Evolutionary conservation across 306 rosid genomes (phyloP).

Genomic region (Aeschynomene evenia): DNA sequence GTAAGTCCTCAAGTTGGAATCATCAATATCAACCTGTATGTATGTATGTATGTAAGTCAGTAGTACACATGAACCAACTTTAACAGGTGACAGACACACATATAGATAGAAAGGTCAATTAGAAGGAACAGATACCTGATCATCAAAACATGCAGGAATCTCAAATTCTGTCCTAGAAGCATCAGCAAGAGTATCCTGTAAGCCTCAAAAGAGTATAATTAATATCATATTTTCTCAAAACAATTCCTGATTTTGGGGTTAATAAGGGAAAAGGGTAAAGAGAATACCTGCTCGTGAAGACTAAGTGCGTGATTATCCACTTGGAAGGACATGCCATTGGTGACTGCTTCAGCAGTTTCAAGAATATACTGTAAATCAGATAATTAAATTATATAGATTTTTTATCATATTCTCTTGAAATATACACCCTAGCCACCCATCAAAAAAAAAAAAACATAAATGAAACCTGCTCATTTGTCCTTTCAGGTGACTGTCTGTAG

Average conservation of each 20-base stretch:
- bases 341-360: slow-evolving; percentile 46
- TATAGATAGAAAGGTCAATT: too few species aligned
- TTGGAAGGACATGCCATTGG: slow-evolving; percentile 40
- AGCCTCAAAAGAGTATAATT: background rate
- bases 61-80: too few species aligned
- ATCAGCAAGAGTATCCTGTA: slow-evolving; percentile 59
- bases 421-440: background rate
- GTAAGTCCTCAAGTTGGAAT: slow-evolving; percentile 50
- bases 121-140: slow-evolving; percentile 57
- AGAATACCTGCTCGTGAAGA: slow-evolving; percentile 57
- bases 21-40: slow-evolving; percentile 58
- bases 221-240: slow-evolving; percentile 11
- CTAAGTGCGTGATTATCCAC: slow-evolving; percentile 47
- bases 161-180: slow-evolving; percentile 67
- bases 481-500: slow-evolving; percentile 33
- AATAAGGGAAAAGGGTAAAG: background rate
- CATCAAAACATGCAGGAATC: slow-evolving; percentile 61
- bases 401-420: background rate
- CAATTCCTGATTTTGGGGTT: background rate
- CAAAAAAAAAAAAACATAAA: background rate
- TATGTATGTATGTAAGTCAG: background rate
- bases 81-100: slow-evolving; percentile 2
- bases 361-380: slow-evolving; percentile 45
- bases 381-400: background rate
- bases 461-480: slow-evolving; percentile 51